Conservation (phyloP, 2,329 filamentous ascomycete genomes). For the Dactylellina sp. region DNA sequence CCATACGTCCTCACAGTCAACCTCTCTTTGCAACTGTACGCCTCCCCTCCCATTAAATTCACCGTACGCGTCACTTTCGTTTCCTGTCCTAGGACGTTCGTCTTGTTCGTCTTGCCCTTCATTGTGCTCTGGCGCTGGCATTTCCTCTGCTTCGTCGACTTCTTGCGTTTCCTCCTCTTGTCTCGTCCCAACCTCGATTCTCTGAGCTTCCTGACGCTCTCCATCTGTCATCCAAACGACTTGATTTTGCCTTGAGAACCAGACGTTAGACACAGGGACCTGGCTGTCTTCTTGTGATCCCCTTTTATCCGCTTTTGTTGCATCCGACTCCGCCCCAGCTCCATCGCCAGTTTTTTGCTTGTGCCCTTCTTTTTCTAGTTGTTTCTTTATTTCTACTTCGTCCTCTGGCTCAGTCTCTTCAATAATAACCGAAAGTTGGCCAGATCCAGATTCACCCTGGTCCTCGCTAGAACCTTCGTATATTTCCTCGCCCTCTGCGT, state of each 20-base stretch:
- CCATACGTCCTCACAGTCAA: conserved; percentile 16
- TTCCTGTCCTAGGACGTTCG: not conserved
- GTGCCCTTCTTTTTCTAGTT: not conserved
- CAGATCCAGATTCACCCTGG: conserved; percentile 6
- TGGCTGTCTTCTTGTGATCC: not conserved
- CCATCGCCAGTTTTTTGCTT: not conserved
- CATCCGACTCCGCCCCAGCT: not conserved
- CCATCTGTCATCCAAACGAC: conserved; percentile 7
- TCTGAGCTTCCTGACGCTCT: not conserved
- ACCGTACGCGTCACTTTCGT: conserved; percentile 10
- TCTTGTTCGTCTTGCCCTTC: no score
- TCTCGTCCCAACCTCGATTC: not conserved
- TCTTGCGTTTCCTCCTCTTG: not conserved
- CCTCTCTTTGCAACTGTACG: conserved; percentile 17
- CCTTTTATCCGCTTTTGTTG: not conserved
- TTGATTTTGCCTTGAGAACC: conserved; percentile 3
- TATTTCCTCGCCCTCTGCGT: not conserved
- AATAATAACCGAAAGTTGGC: conserved; percentile 22
- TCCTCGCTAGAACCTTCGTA: not conserved
- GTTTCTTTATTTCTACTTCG: conserved; percentile 7
- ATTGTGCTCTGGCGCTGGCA: not conserved
- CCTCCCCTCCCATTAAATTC: conserved; percentile 40
- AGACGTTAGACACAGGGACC: not conserved
- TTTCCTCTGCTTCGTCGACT: not conserved
- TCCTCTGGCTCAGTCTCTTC: conserved; percentile 31